Conservation (phyloP, 441 rosid species). For the Syzygium malaccense region DNA sequence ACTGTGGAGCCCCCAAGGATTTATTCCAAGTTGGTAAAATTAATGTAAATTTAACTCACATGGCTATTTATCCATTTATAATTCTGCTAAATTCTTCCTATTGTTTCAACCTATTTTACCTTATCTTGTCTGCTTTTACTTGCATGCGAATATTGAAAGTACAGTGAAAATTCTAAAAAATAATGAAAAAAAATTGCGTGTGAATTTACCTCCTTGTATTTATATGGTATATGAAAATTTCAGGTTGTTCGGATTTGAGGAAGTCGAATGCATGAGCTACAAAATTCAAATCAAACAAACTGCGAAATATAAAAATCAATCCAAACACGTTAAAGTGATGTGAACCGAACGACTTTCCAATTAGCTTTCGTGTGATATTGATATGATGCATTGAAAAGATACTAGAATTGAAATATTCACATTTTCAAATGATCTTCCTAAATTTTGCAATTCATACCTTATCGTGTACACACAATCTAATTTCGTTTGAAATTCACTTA, state of each 20-base stretch:
- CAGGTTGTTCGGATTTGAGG: not conserved
- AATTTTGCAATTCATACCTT: not conserved
- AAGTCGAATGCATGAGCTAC: not conserved
- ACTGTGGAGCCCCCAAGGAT: not conserved
- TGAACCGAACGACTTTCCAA: not conserved
- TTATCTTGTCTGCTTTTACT: not conserved
- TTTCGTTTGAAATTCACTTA: not conserved
- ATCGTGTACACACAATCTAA: not conserved
- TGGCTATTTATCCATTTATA: not conserved
- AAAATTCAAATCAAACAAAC: not conserved
- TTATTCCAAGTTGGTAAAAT: not conserved
- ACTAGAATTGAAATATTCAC: not conserved
- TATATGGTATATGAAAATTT: not conserved
- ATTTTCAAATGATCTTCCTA: not conserved
- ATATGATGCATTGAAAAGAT: not conserved
- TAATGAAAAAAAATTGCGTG: not conserved
- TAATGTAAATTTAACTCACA: not conserved
- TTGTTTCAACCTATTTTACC: not conserved
- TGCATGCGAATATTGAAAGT: not conserved
- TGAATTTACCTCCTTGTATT: not conserved
- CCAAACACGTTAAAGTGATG: not conserved
- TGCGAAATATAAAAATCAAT: not conserved
- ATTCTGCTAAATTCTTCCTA: not conserved
- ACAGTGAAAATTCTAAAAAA: not conserved
- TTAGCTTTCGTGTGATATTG: not conserved